phyloP scores from a whole-genome alignment of 2,329 filamentous ascomycete genomes.

The Metarhizium sp. region DNA sequence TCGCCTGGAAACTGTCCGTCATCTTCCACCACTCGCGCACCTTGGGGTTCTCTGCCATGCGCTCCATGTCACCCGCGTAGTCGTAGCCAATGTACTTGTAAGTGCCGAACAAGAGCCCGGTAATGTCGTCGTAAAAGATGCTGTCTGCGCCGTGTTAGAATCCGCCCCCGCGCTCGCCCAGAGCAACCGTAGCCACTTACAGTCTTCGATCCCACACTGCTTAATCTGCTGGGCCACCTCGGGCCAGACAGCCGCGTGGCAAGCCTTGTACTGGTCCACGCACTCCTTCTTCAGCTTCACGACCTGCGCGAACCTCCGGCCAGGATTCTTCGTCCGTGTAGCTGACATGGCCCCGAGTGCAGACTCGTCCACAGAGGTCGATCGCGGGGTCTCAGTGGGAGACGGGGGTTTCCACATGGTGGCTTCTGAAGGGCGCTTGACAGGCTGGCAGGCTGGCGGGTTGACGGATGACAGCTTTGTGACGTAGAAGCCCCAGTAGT shows the following conservation, averaged over 20 bases:
- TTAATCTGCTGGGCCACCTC: slow-evolving; percentile 69
- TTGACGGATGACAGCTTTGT: too few species aligned
- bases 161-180: background rate
- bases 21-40: slow-evolving; percentile 74
- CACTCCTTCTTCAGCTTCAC: slow-evolving; percentile 60
- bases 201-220: slow-evolving; percentile 66
- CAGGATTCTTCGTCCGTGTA: slow-evolving; percentile 27
- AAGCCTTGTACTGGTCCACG: slow-evolving; percentile 61
- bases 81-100: slow-evolving; percentile 74
- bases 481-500: background rate
- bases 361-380: slow-evolving; percentile 3
- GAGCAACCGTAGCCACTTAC: slow-evolving; percentile 30
- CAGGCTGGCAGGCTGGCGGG: background rate
- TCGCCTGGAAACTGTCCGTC: slow-evolving; percentile 68
- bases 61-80: slow-evolving; percentile 65
- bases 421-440: background rate
- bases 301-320: slow-evolving; percentile 59
- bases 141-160: slow-evolving; percentile 41
- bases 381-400: slow-evolving; percentile 7
- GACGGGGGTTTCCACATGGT: slow-evolving; percentile 17
- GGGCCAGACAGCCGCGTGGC: slow-evolving; percentile 67
- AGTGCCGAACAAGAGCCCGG: slow-evolving; percentile 58
- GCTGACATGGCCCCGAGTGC: background rate
- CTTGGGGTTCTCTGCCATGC: slow-evolving; percentile 62
- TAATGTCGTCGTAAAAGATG: slow-evolving; percentile 58